A percentile compares a stretch with the other conserved stretches of the same genome.
Evolutionary conservation across 2,329 filamentous ascomycete species (phyloP).

Genomic region (Sarocladium kiliense): DNA sequence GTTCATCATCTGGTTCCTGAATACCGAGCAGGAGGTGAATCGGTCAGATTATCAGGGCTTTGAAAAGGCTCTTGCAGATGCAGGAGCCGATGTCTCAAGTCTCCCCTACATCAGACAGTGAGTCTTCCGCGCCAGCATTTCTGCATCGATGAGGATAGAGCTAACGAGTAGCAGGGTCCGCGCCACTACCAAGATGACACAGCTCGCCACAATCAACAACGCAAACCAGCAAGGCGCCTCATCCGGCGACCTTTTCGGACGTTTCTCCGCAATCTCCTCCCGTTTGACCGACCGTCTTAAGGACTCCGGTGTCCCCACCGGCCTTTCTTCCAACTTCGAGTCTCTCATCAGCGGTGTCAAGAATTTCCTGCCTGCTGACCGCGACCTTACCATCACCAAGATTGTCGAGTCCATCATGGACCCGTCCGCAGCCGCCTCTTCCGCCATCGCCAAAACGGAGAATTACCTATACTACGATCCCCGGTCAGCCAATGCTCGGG

Average conservation of each 20-base stretch:
- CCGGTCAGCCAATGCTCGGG: conserved; percentile 84
- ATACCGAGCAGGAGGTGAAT: conserved; percentile 82
- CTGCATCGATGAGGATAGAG: neutral
- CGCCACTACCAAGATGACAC: conserved; percentile 95
- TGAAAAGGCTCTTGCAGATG: conserved; percentile 72
- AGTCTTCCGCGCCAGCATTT: conserved; percentile 24
- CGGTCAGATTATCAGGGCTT: conserved; percentile 81
- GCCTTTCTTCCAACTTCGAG: conserved; percentile 75
- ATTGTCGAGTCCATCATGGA: conserved; percentile 99
- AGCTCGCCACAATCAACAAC: conserved; percentile 86
- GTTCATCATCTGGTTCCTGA: conserved; percentile 96
- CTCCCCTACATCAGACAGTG: conserved; percentile 84
- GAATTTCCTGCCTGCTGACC: conserved; percentile 94
- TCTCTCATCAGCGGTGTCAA: conserved; percentile 94
- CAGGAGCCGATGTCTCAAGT: conserved; percentile 70
- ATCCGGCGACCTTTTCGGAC: conserved; percentile 74
- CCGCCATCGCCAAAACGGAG: conserved; percentile 92
- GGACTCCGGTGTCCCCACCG: conserved; percentile 72
- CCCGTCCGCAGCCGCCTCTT: conserved; percentile 80
- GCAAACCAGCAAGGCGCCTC: conserved; percentile 56
- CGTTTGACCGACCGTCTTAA: conserved; percentile 92
- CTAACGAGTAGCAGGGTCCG: conserved; percentile 56
- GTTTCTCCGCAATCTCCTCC: conserved; percentile 86
- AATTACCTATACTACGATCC: conserved; percentile 97
- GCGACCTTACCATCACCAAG: conserved; percentile 93